These are phyloP conservation scores for Camellia granthamiana DNA, from an alignment of 148 eudicot genomes.

Conservation along the genomic window DNA sequence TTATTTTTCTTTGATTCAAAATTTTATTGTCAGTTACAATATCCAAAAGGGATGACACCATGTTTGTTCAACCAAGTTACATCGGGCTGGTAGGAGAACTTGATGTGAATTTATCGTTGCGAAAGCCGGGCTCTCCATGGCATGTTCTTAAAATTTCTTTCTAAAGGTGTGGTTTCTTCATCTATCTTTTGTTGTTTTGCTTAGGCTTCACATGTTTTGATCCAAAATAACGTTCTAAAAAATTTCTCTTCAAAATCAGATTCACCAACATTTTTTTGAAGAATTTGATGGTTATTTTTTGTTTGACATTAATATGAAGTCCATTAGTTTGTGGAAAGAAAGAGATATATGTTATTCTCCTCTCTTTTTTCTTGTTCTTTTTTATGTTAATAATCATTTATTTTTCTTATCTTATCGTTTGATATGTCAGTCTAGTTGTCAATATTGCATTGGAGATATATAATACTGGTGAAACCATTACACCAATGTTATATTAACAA, in stretches of 20 bases:
- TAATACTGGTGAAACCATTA: too few species aligned
- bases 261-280: too few species aligned
- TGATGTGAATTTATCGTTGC: constrained; percentile 3
- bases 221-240: neutral
- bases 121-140: constrained; percentile 5
- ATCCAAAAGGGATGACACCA: constrained; percentile 9
- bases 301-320: too few species aligned
- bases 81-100: constrained; percentile 7
- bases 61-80: neutral
- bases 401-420: too few species aligned
- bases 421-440: too few species aligned
- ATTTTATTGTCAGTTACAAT: neutral
- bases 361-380: too few species aligned
- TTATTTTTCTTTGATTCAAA: neutral
- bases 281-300: neutral
- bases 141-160: constrained; percentile 2
- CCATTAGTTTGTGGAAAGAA: too few species aligned
- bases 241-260: neutral
- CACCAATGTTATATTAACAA: too few species aligned
- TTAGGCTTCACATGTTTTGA: neutral
- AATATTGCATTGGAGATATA: too few species aligned
- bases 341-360: too few species aligned
- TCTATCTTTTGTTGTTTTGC: neutral
- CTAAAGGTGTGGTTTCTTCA: constrained; percentile 4
- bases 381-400: too few species aligned